Percentiles rank a stretch among this genome's conserved stretches.
Evolutionary conservation across 768 basidiomycete species (phyloP).

Genomic region (Rhodosporidiobolus sp.): DNA sequence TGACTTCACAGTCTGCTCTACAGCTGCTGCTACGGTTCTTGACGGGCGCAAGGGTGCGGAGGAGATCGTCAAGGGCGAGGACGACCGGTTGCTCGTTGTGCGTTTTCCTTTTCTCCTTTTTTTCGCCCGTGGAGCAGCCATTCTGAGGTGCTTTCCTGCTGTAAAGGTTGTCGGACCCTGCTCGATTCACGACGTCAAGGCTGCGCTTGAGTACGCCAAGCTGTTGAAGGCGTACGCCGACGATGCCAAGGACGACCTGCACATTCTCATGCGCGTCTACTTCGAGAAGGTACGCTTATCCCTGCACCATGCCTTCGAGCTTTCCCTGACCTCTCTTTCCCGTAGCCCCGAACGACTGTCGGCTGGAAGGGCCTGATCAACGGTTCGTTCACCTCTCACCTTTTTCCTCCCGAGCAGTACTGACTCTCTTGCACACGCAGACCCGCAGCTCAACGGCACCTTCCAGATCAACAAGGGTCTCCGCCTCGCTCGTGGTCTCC

Average conservation of each 20-base stretch:
- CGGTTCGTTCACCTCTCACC: constrained; percentile 49
- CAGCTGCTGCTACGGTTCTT: constrained; percentile 79
- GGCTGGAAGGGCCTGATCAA: constrained; percentile 99
- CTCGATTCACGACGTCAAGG: constrained; percentile 67
- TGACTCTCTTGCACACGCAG: constrained; percentile 30
- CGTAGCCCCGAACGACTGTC: constrained; percentile 70
- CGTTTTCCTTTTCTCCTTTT: constrained; percentile 62
- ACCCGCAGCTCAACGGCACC: constrained; percentile 82
- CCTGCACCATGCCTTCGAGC: neutral
- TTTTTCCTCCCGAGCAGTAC: neutral
- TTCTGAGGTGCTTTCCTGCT: neutral
- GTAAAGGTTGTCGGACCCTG: constrained; percentile 64
- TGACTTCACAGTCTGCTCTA: neutral
- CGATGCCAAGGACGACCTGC: constrained; percentile 72
- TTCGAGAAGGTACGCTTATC: constrained; percentile 68
- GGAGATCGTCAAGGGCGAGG: constrained; percentile 73
- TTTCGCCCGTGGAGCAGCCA: constrained; percentile 6
- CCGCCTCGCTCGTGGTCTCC: constrained; percentile 75
- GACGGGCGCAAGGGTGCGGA: constrained; percentile 77
- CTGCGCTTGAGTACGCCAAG: constrained; percentile 64
- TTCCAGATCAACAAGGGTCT: constrained; percentile 98
- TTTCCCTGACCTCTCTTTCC: neutral
- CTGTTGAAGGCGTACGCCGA: constrained; percentile 77
- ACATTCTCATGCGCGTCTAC: constrained; percentile 92
- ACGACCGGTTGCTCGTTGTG: constrained; percentile 88